Base-by-base conservation (phyloP, 2,329 filamentous ascomycete species). In the Penicillium sp. region DNA sequence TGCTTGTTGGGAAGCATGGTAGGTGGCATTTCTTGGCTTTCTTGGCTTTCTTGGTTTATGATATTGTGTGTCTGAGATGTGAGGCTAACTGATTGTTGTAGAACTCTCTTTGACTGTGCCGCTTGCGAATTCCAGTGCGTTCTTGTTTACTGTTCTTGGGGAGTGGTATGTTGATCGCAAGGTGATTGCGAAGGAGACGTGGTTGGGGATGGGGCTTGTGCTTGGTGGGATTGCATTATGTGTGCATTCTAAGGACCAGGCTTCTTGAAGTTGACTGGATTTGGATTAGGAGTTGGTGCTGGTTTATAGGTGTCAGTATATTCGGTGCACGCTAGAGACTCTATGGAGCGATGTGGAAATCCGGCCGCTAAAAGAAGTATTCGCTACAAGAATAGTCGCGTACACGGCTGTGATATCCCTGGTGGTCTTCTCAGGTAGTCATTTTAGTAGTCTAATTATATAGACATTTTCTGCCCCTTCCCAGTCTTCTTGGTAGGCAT, bases 121-220 rank as follows among this genome's bases (percentile, higher is more conserved):
- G 2, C 94, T 97, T 59, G 92, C 93, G 2, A 97, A 97, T 68
- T 96, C 91, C 0, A 77, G 96, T 67, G 93, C 93, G 0, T 97
- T 97, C 65, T 75, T 97, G n/a, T 97, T 97, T 68, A 97, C 93
- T 0, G 92, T 97, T 2, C 68, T 97, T 13, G 93, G 92, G 1
- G 93, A 97, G 65, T 97, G 92, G 91, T 95, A 88, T 80, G 91
- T 93, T 1, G 93, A 97, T 66, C 86, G 86, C 57, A 97, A 97
- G 72, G 88, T 92, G 2, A 96, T 97, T 58, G 89, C 86, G 63
- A 82, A 85, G 79, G 90, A 93, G 71, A 96, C 90, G 0, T 90
- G 87, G 81, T 75, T 91, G 52, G 91, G 91, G 8, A 92, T 96
- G 89, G 76, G 77, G 1, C 74, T 96, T 13, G 92, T 93, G 3